phyloP scores from a whole-genome alignment of 2,329 filamentous ascomycete genomes.

The Seiridium unicorne region DNA sequence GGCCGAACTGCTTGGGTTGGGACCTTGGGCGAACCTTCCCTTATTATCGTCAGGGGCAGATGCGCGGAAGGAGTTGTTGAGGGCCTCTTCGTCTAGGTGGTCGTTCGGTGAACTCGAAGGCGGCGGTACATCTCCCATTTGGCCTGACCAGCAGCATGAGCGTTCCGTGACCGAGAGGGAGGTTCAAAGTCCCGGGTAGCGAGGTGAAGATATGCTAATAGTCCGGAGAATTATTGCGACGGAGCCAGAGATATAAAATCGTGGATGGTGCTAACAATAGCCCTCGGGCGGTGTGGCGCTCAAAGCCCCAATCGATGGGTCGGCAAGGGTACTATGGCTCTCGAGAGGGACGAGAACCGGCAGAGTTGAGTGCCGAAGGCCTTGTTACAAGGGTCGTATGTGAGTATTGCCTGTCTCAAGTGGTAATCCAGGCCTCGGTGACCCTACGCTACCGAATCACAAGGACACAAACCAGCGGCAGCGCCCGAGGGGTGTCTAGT shows the following conservation, averaged over 20 bases:
- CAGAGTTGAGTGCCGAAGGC: neutral
- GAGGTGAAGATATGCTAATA: conserved; percentile 2
- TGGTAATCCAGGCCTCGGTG: neutral
- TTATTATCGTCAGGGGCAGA: conserved; percentile 21
- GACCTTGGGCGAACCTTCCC: conserved; percentile 13
- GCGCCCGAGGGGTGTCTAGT: neutral
- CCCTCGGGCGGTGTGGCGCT: conserved; percentile 7
- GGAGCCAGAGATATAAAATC: neutral
- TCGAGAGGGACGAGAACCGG: conserved; percentile 2
- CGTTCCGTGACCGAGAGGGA: neutral
- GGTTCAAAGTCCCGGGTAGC: neutral
- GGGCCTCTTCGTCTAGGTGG: conserved; percentile 13
- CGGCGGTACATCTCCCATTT: conserved; percentile 34
- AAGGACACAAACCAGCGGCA: neutral
- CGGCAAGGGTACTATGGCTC: neutral
- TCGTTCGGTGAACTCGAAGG: conserved; percentile 15
- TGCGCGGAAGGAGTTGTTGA: conserved; percentile 15
- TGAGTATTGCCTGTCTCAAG: neutral
- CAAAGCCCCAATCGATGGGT: conserved; percentile 2
- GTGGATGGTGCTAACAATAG: conserved; percentile 7
- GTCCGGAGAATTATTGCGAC: neutral
- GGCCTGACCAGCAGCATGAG: conserved; percentile 4
- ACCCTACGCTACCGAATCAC: neutral
- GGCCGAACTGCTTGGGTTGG: conserved; percentile 17
- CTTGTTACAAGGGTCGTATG: neutral